These are phyloP conservation scores for Themeda triandra DNA, from an alignment of 176 grass and related monocot species.

Conservation along the genomic window DNA sequence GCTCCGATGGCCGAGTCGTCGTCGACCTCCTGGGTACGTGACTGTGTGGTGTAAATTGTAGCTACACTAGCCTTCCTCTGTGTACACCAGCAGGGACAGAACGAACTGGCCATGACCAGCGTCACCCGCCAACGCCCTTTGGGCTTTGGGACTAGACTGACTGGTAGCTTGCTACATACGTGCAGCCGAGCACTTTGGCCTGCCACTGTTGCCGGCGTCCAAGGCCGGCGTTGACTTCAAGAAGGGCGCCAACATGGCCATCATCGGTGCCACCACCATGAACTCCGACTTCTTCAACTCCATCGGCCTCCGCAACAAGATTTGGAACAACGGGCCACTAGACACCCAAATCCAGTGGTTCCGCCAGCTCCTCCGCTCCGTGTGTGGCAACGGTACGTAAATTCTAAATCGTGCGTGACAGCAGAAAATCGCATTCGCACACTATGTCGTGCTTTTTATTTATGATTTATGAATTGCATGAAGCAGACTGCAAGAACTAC, in stretches of 20 bases:
- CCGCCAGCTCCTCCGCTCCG: slow-evolving; percentile 42
- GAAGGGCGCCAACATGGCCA: slow-evolving; percentile 68
- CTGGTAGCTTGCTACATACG: no score
- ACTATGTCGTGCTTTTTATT: no score
- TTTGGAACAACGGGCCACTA: slow-evolving; percentile 67
- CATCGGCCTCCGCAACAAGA: slow-evolving; percentile 45
- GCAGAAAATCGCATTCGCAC: no score
- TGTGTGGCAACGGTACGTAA: slow-evolving; percentile 46
- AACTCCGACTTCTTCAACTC: slow-evolving; percentile 43
- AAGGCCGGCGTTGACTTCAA: slow-evolving; percentile 49
- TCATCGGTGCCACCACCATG: slow-evolving; percentile 63
- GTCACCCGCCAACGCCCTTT: no score
- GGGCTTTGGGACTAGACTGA: no score
- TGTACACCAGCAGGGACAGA: no score
- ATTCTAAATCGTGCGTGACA: no score
- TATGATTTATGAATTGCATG: no score
- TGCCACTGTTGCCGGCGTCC: slow-evolving; percentile 54
- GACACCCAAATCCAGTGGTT: slow-evolving; percentile 69
- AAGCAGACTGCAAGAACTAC: slow-evolving; percentile 31
- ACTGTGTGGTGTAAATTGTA: no score
- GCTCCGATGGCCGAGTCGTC: slow-evolving; percentile 75
- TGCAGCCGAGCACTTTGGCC: slow-evolving; percentile 52
- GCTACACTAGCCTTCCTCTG: no score
- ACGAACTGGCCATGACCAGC: no score
- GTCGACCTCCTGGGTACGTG: slow-evolving; percentile 68